Conservation (phyloP, 2,329 filamentous ascomycete genomes). For the Cytospora schulzeri region DNA sequence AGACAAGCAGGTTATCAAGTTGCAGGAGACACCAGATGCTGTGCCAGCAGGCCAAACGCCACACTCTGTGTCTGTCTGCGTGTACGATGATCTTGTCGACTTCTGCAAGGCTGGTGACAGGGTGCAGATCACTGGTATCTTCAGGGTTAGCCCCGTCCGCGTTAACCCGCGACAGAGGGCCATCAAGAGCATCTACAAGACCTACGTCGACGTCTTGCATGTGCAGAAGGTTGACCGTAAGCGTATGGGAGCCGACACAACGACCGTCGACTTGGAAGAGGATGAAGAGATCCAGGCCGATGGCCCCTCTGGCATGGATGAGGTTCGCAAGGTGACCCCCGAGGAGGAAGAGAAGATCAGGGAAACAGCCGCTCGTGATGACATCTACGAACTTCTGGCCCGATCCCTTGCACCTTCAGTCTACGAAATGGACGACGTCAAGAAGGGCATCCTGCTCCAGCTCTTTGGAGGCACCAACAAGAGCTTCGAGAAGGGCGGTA, state of each 20-base stretch:
- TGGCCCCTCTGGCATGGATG: constrained; percentile 69
- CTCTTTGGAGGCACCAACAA: constrained; percentile 98
- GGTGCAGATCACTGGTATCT: constrained; percentile 94
- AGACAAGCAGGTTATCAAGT: constrained; percentile 98
- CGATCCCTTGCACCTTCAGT: constrained; percentile 92
- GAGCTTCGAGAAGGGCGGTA: constrained; percentile 93
- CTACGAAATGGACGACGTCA: constrained; percentile 98
- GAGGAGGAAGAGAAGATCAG: constrained; percentile 91
- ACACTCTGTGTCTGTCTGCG: constrained; percentile 93
- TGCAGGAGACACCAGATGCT: constrained; percentile 94
- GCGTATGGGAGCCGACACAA: constrained; percentile 86
- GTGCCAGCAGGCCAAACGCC: constrained; percentile 96
- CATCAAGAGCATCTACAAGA: constrained; percentile 96
- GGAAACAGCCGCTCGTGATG: constrained; percentile 73
- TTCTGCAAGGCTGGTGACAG: constrained; percentile 97
- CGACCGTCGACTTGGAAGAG: constrained; percentile 82
- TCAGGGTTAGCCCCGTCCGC: constrained; percentile 89
- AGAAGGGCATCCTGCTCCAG: constrained; percentile 96
- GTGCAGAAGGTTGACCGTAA: constrained; percentile 97
- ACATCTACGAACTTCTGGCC: constrained; percentile 91
- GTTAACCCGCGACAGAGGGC: constrained; percentile 91
- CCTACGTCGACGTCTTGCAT: constrained; percentile 92
- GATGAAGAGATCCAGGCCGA: constrained; percentile 65
- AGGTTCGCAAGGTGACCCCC: constrained; percentile 77
- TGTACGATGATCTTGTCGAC: constrained; percentile 96